Evolutionary conservation across 2,329 filamentous ascomycete species (phyloP).

Genomic region (Pseudogymnoascus sp.): DNA sequence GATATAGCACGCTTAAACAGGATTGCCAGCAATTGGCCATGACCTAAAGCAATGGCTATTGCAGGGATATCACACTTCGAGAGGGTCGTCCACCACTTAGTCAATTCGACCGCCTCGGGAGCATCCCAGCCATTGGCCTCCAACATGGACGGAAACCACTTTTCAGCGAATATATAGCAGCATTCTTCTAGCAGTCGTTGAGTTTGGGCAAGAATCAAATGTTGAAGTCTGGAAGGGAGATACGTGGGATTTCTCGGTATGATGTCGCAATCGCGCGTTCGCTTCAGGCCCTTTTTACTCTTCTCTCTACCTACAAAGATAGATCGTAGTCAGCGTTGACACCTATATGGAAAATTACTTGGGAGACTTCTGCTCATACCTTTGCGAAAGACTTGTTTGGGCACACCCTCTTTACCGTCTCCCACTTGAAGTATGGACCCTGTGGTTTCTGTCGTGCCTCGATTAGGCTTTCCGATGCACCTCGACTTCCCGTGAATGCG

Average conservation of each 20-base stretch:
- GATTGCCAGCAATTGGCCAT: too few relatives aligned
- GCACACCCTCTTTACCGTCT: conserved; percentile 1
- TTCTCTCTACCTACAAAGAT: background rate
- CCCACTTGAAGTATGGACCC: conserved; percentile 5
- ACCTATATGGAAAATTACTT: background rate
- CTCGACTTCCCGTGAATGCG: too few relatives aligned
- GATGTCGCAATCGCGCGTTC: too few relatives aligned
- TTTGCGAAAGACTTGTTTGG: conserved; percentile 10
- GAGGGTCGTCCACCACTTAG: too few relatives aligned
- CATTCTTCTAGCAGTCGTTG: background rate
- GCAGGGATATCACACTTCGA: too few relatives aligned
- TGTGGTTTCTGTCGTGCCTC: too few relatives aligned
- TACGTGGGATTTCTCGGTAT: too few relatives aligned
- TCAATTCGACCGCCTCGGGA: too few relatives aligned
- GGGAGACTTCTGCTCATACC: conserved; percentile 11
- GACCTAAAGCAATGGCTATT: too few relatives aligned
- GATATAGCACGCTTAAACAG: too few relatives aligned
- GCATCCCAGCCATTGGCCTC: background rate
- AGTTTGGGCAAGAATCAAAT: background rate
- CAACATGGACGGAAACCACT: background rate
- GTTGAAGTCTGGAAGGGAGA: background rate
- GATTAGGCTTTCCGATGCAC: too few relatives aligned
- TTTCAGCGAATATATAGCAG: background rate
- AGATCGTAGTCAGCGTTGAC: background rate
- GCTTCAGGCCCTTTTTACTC: too few relatives aligned